Evolutionary conservation across 139 green algal genomes (phyloP), one percentile per base, ranked within the genome.

Genomic region (Chlorella sp.): DNA sequence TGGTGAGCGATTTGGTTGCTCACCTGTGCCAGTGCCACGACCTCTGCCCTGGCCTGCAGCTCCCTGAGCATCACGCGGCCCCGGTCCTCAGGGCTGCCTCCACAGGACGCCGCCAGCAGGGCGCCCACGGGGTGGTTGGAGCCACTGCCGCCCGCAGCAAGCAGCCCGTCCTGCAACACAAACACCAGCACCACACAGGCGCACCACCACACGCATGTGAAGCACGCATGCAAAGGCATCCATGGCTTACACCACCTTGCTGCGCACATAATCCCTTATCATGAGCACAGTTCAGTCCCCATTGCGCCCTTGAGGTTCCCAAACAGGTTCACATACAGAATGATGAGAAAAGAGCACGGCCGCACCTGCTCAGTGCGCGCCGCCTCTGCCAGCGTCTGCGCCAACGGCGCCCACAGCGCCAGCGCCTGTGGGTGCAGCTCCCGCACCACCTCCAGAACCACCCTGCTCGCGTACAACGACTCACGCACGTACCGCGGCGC

Each of bases 31-130:
- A 61, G 2, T 29, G 35, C 66, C 34, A 71, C 32, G 24, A 71
- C 66, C 66, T 71, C 66, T 24, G 66, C 66, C 26, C 66, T 23
- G 6, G 27, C 66, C 27, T 72, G 67, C 42, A 72, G 67, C 49
- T 72, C 67, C n/a, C 30, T 17, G 27, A 72, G 67, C 29, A 5
- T 30, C 1, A n/a, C 42, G 27, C 67, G 36, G 1, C 42, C 32
- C 31, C 67, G 67, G 27, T 72, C 67, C 5, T 71, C 65, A 34
- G 22, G 3, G 65, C 33, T 29, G 35, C 33, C 65, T 20, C 35
- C 65, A 49, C 27, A 34, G 31, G 29, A 5, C 65, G 35, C 3
- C 65, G 61, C 42, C 10, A 55, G 10, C 42, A 55, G 42, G 10
- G 42, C 42, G n/a, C n/a, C n/a, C n/a, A n/a, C n/a, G n/a, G n/a